Evolutionary conservation across 2,329 filamentous ascomycete genomes (phyloP), one percentile per base, ranked within the genome.

Genomic region (Claviceps pazoutovae): DNA sequence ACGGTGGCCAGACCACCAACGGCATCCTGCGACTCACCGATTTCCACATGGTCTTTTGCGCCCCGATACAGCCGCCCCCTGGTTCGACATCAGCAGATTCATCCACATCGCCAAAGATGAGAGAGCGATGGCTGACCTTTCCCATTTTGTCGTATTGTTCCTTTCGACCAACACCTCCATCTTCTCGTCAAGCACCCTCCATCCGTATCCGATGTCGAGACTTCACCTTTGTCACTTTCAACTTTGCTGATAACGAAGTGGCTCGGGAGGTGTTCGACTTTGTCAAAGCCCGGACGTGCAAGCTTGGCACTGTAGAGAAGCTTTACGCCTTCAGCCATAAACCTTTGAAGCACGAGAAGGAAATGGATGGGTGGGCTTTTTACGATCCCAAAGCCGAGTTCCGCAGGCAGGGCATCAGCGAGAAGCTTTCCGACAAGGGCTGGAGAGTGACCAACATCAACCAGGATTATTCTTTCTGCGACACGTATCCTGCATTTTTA

Each of bases 381-480:
- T 98, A 97, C 67, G 84, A 97, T 67, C 80, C 89, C 16, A 82
- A 80, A 60, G 82, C 82, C 55, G 93, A 98, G 70, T 96, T 88
- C 69, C 80, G 81, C 57, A 81, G 93, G 23, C 85, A 95, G 69
- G 93, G 91, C 44, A 86, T 96, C 60, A 87, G 86, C 58, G 81
- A 83, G 50, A 90, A 94, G 66, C 80, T 80, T n/a, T 70, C 76
- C 8, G 79, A 89, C 57, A 81, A 78, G 59, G 86, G 86, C 30
- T 98, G 93, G 93, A 83, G 93, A 56, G 80, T 98, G 64, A 90
- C 88, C 8, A 80, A 80, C 50, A 89, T 98, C 70, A 98, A 98
- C 68, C 73, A 79, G 50, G 88, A 95, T 68, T 97, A 95, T 64
- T 74, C 73, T 57, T 97, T 96, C 63, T 95, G 90, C 49, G 84